Base-by-base conservation (phyloP, 2,329 filamentous ascomycete genomes). In the Paecilomyces sp. region DNA sequence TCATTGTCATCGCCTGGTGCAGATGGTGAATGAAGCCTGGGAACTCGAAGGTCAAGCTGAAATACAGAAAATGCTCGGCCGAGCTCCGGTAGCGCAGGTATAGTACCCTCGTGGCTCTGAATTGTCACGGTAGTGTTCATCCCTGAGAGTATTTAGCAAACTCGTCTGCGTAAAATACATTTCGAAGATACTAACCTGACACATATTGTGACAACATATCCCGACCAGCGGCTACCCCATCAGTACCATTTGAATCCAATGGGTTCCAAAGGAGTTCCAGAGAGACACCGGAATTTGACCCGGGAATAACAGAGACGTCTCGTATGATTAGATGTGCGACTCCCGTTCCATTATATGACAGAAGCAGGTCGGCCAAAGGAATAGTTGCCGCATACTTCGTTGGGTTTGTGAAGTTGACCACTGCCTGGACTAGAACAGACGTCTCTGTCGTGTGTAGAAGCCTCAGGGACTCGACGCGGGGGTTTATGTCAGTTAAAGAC, bases 401-500 rank as follows among this genome's bases (percentile, higher is more conserved):
- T 1, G 93, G 92, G 69, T 99, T 99, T 3, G 90, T 95, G 61
- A 96, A 82, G 70, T 94, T 96, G 68, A 96, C 82, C 47, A 80
- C 76, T 13, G 90, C 89, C 68, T 86, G 81, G 36, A 97, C 77
- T 22, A 83, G 85, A 54, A 97, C 80, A 3, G 89, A 89, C 2
- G 85, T 85, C 36, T 83, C 78, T 1, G 88, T 88, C 0, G 92
- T 95, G 59, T 89, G 85, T 50, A 89, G 70, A 59, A 97, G 85
- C 64, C 83, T 82, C 36, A 97, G 76, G 62, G 88, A 85, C 59
- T 86, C 85, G 60, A 96, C 79, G 66, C 86, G 83, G 15, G 91
- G 90, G 47, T 78, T 75, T 36, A 86, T 61, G 72, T 78, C 62
- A 82, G 76, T 71, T 61, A 82, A 67, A 13, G 73, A 77, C 63